Conservation (phyloP, 2,329 filamentous ascomycete species). For the Venturia asperata region DNA sequence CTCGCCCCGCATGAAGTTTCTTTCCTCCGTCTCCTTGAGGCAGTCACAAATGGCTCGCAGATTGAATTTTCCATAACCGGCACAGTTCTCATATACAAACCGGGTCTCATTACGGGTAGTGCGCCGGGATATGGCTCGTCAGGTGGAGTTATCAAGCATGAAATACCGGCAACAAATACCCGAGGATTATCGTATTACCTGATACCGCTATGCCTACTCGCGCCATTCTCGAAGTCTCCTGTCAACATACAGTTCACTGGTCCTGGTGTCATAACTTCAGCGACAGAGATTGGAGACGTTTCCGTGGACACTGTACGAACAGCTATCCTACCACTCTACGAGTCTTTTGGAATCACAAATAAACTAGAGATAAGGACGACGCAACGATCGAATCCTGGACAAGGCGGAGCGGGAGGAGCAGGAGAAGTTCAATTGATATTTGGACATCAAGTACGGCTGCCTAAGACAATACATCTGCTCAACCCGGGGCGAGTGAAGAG, state of each 20-base stretch:
- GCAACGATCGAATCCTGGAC: conserved; percentile 68
- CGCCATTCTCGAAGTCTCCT: conserved; percentile 85
- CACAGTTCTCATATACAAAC: conserved; percentile 85
- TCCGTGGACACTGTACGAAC: conserved; percentile 91
- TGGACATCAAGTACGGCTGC: conserved; percentile 84
- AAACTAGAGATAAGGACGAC: conserved; percentile 79
- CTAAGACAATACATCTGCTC: conserved; percentile 86
- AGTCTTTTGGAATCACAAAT: conserved; percentile 81
- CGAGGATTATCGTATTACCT: conserved; percentile 89
- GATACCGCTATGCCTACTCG: conserved; percentile 78
- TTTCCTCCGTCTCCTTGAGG: conserved; percentile 87
- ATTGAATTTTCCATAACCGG: conserved; percentile 97
- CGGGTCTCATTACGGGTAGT: conserved; percentile 83
- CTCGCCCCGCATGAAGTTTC: conserved; percentile 91
- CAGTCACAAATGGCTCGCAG: conserved; percentile 87
- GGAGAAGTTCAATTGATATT: conserved; percentile 92
- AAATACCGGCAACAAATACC: conserved; percentile 52
- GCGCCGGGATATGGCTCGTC: conserved; percentile 66
- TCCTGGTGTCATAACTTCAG: conserved; percentile 83
- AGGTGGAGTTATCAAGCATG: conserved; percentile 71
- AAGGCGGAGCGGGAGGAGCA: conserved; percentile 69
- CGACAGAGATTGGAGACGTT: conserved; percentile 77
- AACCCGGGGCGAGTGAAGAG: conserved; percentile 78
- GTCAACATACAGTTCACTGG: conserved; percentile 88
- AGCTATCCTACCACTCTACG: conserved; percentile 82